These are phyloP conservation scores for Psidium guajava DNA, from an alignment of 345 rosid species.

Conservation along the genomic window DNA sequence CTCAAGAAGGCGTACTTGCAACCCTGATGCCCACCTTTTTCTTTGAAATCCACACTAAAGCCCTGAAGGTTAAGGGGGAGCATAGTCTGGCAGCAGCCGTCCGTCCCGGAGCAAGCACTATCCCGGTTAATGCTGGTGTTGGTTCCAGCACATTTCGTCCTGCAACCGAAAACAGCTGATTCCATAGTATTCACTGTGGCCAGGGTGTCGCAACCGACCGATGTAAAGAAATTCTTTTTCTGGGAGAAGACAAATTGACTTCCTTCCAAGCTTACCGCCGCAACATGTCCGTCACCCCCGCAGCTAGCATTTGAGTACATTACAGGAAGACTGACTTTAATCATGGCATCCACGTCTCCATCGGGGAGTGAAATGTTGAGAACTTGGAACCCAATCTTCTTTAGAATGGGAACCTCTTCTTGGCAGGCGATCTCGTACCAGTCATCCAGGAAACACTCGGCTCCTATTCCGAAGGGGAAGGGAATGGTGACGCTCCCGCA, in stretches of 20 bases:
- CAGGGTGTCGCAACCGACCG: neutral
- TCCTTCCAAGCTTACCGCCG: neutral
- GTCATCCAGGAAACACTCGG: neutral
- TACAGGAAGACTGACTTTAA: neutral
- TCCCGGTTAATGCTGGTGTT: neutral
- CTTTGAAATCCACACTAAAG: neutral
- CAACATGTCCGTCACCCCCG: neutral
- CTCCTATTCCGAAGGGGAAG: conserved; percentile 1
- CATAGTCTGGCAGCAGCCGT: neutral
- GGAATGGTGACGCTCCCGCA: neutral
- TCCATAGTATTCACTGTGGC: neutral
- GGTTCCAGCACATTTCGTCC: neutral
- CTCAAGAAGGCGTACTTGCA: neutral
- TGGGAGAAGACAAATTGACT: neutral
- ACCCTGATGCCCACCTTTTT: neutral
- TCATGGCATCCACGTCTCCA: neutral
- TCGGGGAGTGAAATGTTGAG: neutral
- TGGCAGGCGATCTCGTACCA: neutral
- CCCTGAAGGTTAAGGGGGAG: neutral
- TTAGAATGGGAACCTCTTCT: neutral
- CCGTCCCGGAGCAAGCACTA: neutral
- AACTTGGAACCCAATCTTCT: neutral
- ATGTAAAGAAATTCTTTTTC: neutral
- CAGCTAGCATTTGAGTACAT: neutral
- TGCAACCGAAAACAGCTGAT: neutral